Conservation (phyloP, 2,329 filamentous ascomycete species). For the Sarocladium brachiariae region DNA sequence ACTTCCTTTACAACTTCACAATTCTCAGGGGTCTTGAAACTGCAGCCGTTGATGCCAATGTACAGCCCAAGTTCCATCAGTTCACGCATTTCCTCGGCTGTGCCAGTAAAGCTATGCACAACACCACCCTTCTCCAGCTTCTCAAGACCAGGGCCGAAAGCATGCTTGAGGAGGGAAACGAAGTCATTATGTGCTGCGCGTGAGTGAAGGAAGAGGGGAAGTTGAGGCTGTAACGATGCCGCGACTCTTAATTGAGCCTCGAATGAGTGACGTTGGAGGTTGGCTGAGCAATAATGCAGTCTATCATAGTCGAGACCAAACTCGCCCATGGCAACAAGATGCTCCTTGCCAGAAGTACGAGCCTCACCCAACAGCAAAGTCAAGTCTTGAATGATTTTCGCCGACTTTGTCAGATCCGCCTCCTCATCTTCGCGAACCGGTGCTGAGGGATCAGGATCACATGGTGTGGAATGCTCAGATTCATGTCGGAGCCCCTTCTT, state of each 20-base stretch:
- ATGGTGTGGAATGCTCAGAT: constrained; percentile 42
- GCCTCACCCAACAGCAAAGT: constrained; percentile 55
- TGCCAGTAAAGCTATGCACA: constrained; percentile 93
- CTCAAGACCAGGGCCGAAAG: constrained; percentile 52
- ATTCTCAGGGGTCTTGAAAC: constrained; percentile 90
- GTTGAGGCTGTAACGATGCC: constrained; percentile 57
- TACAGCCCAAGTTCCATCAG: constrained; percentile 76
- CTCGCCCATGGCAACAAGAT: constrained; percentile 79
- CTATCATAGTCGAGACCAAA: constrained; percentile 96
- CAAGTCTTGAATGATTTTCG: constrained; percentile 52
- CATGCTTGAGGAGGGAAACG: constrained; percentile 57
- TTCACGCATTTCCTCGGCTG: constrained; percentile 73
- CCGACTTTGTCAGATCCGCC: constrained; percentile 37
- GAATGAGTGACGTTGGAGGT: constrained; percentile 79
- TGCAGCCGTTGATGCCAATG: constrained; percentile 95
- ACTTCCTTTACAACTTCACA: constrained; percentile 76
- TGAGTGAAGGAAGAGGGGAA: constrained; percentile 89
- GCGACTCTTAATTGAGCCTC: constrained; percentile 74
- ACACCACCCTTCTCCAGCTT: constrained; percentile 68
- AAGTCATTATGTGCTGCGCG: constrained; percentile 84
- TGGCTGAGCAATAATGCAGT: constrained; percentile 71
- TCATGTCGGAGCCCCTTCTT: constrained; percentile 31
- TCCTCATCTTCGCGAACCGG: constrained; percentile 42
- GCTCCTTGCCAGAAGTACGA: constrained; percentile 33
- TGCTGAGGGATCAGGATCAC: constrained; percentile 44